Evolutionary conservation across 305 asterid genomes (phyloP).

Genomic region (Withania somnifera): DNA sequence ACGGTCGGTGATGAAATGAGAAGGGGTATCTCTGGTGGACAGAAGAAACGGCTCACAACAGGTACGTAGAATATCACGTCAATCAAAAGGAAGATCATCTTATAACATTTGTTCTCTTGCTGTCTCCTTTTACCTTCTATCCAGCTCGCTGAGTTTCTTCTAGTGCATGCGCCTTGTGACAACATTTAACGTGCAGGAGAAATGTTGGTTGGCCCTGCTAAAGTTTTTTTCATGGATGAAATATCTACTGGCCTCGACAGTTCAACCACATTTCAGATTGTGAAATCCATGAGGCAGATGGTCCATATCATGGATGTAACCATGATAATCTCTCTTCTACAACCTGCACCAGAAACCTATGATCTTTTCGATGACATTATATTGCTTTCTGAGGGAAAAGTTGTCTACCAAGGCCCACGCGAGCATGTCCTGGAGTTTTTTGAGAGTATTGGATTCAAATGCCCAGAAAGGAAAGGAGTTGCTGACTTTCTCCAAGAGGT

Average conservation of each 20-base stretch:
- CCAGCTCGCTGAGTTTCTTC: background rate
- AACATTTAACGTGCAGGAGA: constrained; percentile 41
- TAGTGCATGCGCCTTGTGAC: background rate
- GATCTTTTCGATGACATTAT: constrained; percentile 82
- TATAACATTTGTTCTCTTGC: background rate
- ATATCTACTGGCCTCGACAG: constrained; percentile 97
- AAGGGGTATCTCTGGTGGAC: constrained; percentile 97
- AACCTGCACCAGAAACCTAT: constrained; percentile 90
- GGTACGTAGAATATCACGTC: constrained; percentile 31
- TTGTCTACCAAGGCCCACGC: constrained; percentile 87
- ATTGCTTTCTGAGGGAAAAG: constrained; percentile 71
- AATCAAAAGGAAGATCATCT: background rate
- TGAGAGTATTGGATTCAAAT: constrained; percentile 70
- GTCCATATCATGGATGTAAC: constrained; percentile 90
- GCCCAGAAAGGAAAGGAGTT: constrained; percentile 89
- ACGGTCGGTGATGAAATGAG: constrained; percentile 87
- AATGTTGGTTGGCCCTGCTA: constrained; percentile 94
- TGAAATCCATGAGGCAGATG: constrained; percentile 81
- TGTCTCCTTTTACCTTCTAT: background rate
- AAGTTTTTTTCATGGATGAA: constrained; percentile 93
- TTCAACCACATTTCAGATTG: constrained; percentile 79
- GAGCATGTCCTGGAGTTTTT: constrained; percentile 68
- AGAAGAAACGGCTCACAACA: constrained; percentile 89
- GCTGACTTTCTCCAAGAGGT: constrained; percentile 96
- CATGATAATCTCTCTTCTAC: constrained; percentile 83